Base-by-base conservation (phyloP, 306 rosid genomes). In the Rosa multiflora region DNA sequence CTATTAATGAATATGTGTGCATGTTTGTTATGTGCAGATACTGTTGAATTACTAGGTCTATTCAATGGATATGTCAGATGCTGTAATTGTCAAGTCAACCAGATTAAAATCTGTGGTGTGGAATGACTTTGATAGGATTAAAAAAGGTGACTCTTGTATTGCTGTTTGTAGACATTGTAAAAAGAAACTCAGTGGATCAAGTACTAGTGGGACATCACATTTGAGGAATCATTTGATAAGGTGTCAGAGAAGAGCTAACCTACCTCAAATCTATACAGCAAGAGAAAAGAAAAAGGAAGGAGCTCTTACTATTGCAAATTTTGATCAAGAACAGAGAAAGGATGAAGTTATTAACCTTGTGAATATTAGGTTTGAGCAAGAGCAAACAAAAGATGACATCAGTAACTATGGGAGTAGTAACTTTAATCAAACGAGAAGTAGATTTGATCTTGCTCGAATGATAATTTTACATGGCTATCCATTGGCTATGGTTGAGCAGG, bases 191-290 rank as follows among this genome's bases (percentile, higher is more conserved):
- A 96, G 99, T 69, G 99, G 99, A 75, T 96, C 99, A 73, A 96
- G 99, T 84, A 88, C 96, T 56, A 96, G 99, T 74, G 98, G 99
- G 82, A 96, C 98, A 69, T 96, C 99, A n/a, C 99, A 96, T 89
- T 82, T 96, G 82, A 90, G 99, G 85, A 96, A 96, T 83, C 99
- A 96, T 85, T 90, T 96, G 69, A 86, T 90, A 78, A 87, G 99
- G 89, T 96, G 99, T 79, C 98, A 93, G 84, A 91, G 96, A 86
- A 88, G 97, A 83, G 82, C 94, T 70, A 81, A 79, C 79, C 87
- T 90, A 76, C 76, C 91, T 81, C 97, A 89, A 53, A 87, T 84
- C 68, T 82, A 84, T 80, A 23, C 92, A 32, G 71, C 93, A 12
- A 93, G 98, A 81, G 98, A 90, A 80, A 96, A 96, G 94, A 89